A percentile compares a stretch with the other conserved stretches of the same genome.
Conservation (phyloP, 345 rosid species). For the Camelina sativa region DNA sequence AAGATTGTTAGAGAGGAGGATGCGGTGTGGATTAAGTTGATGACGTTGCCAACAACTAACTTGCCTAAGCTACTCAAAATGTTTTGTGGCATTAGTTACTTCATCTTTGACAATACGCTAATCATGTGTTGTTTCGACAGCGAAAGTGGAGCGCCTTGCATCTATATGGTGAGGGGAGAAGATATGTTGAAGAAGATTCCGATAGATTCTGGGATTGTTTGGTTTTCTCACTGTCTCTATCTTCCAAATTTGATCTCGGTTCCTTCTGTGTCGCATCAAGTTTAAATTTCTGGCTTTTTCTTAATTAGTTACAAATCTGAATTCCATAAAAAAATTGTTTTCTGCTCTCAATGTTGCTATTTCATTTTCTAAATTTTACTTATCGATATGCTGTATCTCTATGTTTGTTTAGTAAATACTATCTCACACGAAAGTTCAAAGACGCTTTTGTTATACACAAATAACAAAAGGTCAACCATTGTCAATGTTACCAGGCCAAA, state of each 20-base stretch:
- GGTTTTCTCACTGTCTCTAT: slow-evolving; percentile 17
- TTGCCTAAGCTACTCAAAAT: not conserved
- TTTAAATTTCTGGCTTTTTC: not conserved
- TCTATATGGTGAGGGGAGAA: slow-evolving; percentile 16
- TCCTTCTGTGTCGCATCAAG: not conserved
- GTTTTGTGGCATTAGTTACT: not conserved
- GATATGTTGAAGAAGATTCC: slow-evolving; percentile 29
- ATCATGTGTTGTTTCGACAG: slow-evolving; percentile 28
- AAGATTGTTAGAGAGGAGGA: not conserved
- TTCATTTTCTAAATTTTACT: no score
- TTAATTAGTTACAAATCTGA: no score
- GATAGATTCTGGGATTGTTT: not conserved
- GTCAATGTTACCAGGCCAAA: no score
- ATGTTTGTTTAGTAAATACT: no score
- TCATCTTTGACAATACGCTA: slow-evolving; percentile 25
- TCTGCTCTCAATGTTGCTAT: no score
- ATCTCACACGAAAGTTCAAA: no score
- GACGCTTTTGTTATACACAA: no score
- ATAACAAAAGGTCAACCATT: no score
- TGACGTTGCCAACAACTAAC: slow-evolving; percentile 2
- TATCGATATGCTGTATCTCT: no score
- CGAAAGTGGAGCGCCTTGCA: not conserved
- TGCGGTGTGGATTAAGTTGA: slow-evolving; percentile 19
- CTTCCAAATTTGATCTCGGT: slow-evolving; percentile 9
- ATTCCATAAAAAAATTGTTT: no score